Base-by-base conservation (phyloP, 2,329 filamentous ascomycete genomes). In the Fusarium chlamydosporum region DNA sequence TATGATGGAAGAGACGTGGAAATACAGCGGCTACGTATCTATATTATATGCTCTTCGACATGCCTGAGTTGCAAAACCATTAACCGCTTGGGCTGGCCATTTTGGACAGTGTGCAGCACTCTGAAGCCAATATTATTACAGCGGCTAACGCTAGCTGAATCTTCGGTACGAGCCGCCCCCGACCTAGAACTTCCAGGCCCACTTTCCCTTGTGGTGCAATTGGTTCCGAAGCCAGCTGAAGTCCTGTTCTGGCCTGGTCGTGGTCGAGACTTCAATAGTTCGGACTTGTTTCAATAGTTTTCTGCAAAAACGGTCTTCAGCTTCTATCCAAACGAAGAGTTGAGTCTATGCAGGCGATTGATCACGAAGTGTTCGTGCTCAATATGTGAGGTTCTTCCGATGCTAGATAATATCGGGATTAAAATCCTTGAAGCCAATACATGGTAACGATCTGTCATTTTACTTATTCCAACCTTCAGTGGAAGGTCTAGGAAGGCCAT, bases 251-350 rank as follows among this genome's bases (percentile, higher is more conserved):
- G 37, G 47, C 4, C 13, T 38, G 20, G 47, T 29, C 16, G 6
- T 15, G n/a, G 23, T 6, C 16, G 33, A 51, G 23, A 40, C 34
- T 51, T 51, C 47, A 40, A 51, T 51, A 51, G 47, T 51, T 40
- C n/a, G 20, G 12, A 27, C 16, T 7, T 2, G 13, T 20, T 38
- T 29, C 47, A 40, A 51, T 51, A 51, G 47, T 51, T 40, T 29
- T 10, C 12, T 4, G 13, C 20, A 29, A 10, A 4, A 18, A 51
- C 1, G 16, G 23, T 6, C 47, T 18, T 23, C 31, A 35, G 15
- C 23, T 23, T 27, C 5, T 23, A 7, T 42, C 8, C 8, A n/a
- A 16, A n/a, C 34, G 10, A 29, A 29, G 29, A 29, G 7, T 29
- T 11, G 29, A 10, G 29, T 2, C 29, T 29, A 29, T 29, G 29